Conservation (phyloP, 2,329 filamentous ascomycete genomes). For the Fusarium globosum region DNA sequence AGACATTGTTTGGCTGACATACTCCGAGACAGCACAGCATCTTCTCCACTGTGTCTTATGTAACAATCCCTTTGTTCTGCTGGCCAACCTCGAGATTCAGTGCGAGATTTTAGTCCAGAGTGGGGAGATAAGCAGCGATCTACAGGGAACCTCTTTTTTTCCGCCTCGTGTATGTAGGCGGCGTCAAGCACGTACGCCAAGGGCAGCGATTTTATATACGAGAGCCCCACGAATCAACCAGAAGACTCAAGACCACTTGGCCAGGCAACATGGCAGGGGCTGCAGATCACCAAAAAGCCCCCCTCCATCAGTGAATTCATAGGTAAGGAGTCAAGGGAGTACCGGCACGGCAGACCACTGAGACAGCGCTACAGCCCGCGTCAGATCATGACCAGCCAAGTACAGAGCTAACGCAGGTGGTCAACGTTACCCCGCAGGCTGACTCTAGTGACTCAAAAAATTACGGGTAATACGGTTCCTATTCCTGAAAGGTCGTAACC, state of each 20-base stretch:
- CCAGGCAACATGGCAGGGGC: constrained; percentile 7
- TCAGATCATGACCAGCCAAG: constrained; percentile 17
- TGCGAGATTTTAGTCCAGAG: constrained; percentile 12
- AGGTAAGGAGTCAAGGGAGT: not conserved
- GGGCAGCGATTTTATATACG: not conserved
- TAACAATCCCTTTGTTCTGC: not conserved
- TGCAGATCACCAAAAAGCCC: constrained; percentile 15
- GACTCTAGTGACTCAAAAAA: not conserved
- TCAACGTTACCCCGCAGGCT: constrained; percentile 11
- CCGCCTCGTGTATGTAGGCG: constrained; percentile 30
- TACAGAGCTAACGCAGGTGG: not conserved
- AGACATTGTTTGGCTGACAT: not conserved
- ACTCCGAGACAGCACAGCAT: not conserved
- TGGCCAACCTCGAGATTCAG: constrained; percentile 1
- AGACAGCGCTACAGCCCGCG: not conserved
- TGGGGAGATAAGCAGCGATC: constrained; percentile 17
- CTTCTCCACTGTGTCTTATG: not conserved
- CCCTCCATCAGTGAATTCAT: not conserved
- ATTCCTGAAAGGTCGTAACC: constrained; percentile 14
- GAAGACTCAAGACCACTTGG: not conserved
- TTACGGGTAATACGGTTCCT: constrained; percentile 8
- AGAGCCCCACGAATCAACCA: constrained; percentile 25
- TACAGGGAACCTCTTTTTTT: constrained; percentile 1
- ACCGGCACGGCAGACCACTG: not conserved
- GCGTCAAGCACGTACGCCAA: not conserved